A percentile compares a stretch with the other conserved stretches of the same genome.
phyloP scores from a whole-genome alignment of 331 rosid species.

The Prunus yedoensis region DNA sequence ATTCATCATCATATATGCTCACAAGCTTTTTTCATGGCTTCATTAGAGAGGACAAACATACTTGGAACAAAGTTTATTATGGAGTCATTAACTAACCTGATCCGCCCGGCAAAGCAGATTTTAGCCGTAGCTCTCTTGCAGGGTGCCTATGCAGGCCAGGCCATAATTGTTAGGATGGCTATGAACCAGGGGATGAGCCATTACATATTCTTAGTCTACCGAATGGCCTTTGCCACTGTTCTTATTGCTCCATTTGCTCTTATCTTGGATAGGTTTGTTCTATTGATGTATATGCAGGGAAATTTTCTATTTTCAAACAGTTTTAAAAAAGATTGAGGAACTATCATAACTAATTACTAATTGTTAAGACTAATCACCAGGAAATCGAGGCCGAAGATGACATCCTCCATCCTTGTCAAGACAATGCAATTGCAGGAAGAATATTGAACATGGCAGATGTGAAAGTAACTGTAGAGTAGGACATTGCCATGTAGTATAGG shows the following conservation, averaged over 20 bases:
- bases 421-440: slow-evolving; percentile 27
- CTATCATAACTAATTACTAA: neutral
- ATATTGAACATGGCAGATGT: slow-evolving; percentile 32
- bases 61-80: neutral
- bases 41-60: neutral
- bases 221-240: slow-evolving; percentile 21
- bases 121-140: slow-evolving; percentile 21
- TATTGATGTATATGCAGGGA: neutral
- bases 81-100: slow-evolving; percentile 1
- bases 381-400: slow-evolving; percentile 29
- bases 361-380: neutral
- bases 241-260: slow-evolving; percentile 32
- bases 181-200: slow-evolving; percentile 36
- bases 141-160: slow-evolving; percentile 27
- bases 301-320: neutral
- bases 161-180: slow-evolving; percentile 19
- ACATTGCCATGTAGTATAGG: slow-evolving; percentile 23
- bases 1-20: neutral
- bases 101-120: slow-evolving; percentile 15
- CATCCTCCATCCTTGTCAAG: slow-evolving; percentile 24
- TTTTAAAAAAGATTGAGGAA: neutral
- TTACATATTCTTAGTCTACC: slow-evolving; percentile 23
- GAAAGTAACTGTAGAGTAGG: slow-evolving; percentile 23
- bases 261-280: slow-evolving; percentile 26
- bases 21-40: neutral